These are phyloP conservation scores for Panicum virgatum DNA, from an alignment of 202 grass and related monocot genomes.

Conservation along the genomic window DNA sequence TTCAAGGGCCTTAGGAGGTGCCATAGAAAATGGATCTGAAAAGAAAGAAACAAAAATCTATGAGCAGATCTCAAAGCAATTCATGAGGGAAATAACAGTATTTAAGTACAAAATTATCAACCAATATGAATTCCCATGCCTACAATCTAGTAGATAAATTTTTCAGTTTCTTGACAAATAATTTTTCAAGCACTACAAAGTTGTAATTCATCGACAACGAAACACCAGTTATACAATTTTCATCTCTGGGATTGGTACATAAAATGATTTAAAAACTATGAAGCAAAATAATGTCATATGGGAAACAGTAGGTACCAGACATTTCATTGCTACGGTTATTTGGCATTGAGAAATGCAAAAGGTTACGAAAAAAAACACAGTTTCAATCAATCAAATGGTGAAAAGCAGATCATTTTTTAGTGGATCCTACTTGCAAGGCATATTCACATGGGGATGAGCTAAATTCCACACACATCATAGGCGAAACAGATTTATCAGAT, in stretches of 20 bases:
- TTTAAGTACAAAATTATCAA: slow-evolving; percentile 9
- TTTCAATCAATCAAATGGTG: slow-evolving; percentile 16
- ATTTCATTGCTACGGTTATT: slow-evolving; percentile 2
- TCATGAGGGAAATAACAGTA: background rate
- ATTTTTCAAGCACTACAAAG: background rate
- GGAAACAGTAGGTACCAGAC: background rate
- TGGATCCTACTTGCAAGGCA: background rate
- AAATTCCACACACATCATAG: background rate
- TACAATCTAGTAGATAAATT: background rate
- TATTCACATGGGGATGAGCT: background rate
- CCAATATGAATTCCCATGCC: background rate
- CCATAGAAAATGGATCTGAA: slow-evolving; percentile 96
- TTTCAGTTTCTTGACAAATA: slow-evolving; percentile 9
- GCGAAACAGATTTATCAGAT: slow-evolving; percentile 25
- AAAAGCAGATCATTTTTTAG: slow-evolving; percentile 1
- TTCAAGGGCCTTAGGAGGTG: slow-evolving; percentile 92
- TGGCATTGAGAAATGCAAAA: slow-evolving; percentile 10
- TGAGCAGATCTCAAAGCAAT: slow-evolving; percentile 29
- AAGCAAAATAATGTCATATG: background rate
- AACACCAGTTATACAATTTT: slow-evolving; percentile 4
- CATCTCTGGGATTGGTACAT: background rate
- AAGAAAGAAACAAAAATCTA: slow-evolving; percentile 33
- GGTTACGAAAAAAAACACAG: background rate
- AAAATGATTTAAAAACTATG: background rate
- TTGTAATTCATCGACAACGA: background rate